Evolutionary conservation across 306 rosid genomes (phyloP), one percentile per base, ranked within the genome.

Genomic region (Trifolium subterraneum): DNA sequence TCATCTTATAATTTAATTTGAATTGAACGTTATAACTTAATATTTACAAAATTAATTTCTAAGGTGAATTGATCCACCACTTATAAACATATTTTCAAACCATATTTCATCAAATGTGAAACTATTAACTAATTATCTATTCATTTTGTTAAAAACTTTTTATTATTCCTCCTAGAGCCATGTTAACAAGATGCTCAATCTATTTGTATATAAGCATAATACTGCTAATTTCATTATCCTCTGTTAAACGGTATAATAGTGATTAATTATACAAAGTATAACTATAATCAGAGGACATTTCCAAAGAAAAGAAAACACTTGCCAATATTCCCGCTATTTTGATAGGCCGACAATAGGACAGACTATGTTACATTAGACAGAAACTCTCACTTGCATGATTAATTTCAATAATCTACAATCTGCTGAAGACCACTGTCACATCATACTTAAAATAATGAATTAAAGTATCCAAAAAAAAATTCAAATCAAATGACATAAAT

Each of bases 291-390:
- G 39, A 69, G 56, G 77, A 66, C 23, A 42, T 23, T 68, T 44
- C 27, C n/a, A 13, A 68, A 35, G 81, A 71, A 66, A 31, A 54
- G 60, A 62, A 72, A 88, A 88, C 86, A 86, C 18, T 76, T 61
- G 58, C 87, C 98, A 88, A 88, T 92, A 92, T 92, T 92, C 98
- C 91, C 95, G 98, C 82, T 86, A 84, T 77, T 38, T 85, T 92
- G 98, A 82, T 87, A 90, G 98, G 96, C 89, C 90, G 92, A 90
- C 98, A 90, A 81, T 81, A 47, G 71, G 94, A 85, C 98, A 92
- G 84, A 90, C 81, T 86, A 79, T 90, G 98, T 90, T 94, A 87
- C 88, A 72, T 58, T 62, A 75, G 84, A 83, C 87, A 79, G n/a
- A 27, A 67, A 76, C 84, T 84, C 86, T 80, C 72, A 80, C 72